Evolutionary conservation across 176 grass and related monocot species (phyloP).

Genomic region (barley (Hordeum vulgare)): MorexV3_pseudomolecules_assembly NC_058519.1:399099025-399099524

Average conservation of each 20-base stretch:
- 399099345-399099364: neutral
- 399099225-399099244: neutral
- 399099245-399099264: neutral
- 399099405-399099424: too few species aligned
- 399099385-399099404: too few species aligned
- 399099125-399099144: conserved; percentile 3
- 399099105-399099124: neutral
- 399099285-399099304: neutral
- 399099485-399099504: too few species aligned
- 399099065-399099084: neutral
- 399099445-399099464: too few species aligned
- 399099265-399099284: conserved; percentile 3
- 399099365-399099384: neutral
- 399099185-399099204: conserved; percentile 32
- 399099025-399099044: neutral
- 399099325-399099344: neutral
- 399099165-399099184: conserved; percentile 24
- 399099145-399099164: neutral
- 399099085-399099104: conserved; percentile 10
- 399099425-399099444: too few species aligned
- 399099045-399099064: neutral
- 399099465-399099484: too few species aligned
- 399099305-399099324: neutral
- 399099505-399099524: too few species aligned
- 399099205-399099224: conserved; percentile 34